A percentile compares a stretch with the other conserved stretches of the same genome.
phyloP scores from a whole-genome alignment of 371 early-diverging fungal genomes.

The Gilbertella persicaria region DNA sequence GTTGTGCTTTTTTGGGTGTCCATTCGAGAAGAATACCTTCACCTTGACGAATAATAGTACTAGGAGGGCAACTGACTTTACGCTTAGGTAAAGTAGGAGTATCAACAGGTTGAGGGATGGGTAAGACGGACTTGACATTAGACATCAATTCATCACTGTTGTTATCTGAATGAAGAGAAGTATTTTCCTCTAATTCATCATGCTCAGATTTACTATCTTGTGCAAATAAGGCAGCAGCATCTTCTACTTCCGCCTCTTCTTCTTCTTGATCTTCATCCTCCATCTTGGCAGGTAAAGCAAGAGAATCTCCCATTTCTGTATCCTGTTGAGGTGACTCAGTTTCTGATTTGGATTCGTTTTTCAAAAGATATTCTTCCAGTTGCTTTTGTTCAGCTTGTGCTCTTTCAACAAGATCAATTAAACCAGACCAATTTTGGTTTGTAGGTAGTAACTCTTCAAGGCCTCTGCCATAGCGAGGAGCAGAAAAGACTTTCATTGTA shows the following conservation, averaged over 20 bases:
- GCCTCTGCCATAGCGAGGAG: conserved; percentile 7
- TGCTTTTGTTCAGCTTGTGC: conserved; percentile 16
- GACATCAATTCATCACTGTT: conserved; percentile 24
- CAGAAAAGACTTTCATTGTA: conserved; percentile 40
- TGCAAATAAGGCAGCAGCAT: conserved; percentile 15
- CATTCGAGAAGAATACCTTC: conserved; percentile 37
- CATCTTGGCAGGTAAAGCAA: not conserved
- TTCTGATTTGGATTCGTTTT: not conserved
- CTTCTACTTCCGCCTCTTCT: conserved; percentile 17
- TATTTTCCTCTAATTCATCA: conserved; percentile 1
- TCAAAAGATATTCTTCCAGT: conserved; percentile 17
- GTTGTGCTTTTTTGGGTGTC: conserved; percentile 26
- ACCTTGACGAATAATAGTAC: conserved; percentile 44
- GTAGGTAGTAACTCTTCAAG: conserved; percentile 19
- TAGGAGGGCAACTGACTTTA: conserved; percentile 26
- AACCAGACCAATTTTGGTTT: conserved; percentile 3
- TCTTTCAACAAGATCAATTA: conserved; percentile 22
- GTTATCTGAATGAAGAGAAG: conserved; percentile 4
- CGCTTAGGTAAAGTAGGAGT: conserved; percentile 3
- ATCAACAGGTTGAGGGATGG: not conserved
- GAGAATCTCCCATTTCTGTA: conserved; percentile 19
- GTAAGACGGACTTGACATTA: not conserved
- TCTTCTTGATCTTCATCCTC: conserved; percentile 14
- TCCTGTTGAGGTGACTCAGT: conserved; percentile 7
- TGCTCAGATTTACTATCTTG: conserved; percentile 2